A percentile compares a stretch with the other conserved stretches of the same genome.
Conservation (phyloP, 352 stramenopile genomes). For the Globisporangium radiosum region DNA sequence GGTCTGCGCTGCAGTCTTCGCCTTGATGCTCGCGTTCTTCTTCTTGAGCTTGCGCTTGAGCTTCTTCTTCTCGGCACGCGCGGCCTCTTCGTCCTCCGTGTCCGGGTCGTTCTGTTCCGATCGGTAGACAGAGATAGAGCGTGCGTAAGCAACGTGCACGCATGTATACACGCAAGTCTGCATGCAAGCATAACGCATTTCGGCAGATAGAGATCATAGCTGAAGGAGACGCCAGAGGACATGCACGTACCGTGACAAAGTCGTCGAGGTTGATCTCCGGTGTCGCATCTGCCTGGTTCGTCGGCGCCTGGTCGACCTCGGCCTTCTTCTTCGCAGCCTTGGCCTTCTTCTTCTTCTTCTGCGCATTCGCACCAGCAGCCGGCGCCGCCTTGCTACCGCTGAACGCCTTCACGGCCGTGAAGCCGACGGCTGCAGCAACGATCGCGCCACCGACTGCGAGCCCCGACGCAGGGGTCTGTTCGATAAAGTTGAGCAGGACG, state of each 20-base stretch:
- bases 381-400: constrained; percentile 28
- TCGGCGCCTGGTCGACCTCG: constrained; percentile 12
- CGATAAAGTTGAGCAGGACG: constrained; percentile 52
- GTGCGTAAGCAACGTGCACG: neutral
- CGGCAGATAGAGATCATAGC: no score
- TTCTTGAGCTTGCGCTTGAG: constrained; percentile 81
- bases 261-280: constrained; percentile 61
- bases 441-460: constrained; percentile 65
- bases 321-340: constrained; percentile 28
- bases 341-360: constrained; percentile 64
- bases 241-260: constrained; percentile 33
- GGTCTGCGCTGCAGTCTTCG: constrained; percentile 11
- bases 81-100: constrained; percentile 74
- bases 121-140: neutral
- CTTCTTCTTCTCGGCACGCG: constrained; percentile 72
- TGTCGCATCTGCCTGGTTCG: constrained; percentile 22
- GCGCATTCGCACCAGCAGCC: constrained; percentile 21
- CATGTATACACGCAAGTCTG: neutral
- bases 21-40: constrained; percentile 67
- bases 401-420: constrained; percentile 64
- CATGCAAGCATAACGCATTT: neutral
- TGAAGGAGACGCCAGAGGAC: neutral
- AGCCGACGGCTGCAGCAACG: constrained; percentile 56
- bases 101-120: constrained; percentile 51
- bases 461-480: constrained; percentile 50